Conservation (phyloP, 2,329 filamentous ascomycete species). For the Trichoderma sp. region DNA sequence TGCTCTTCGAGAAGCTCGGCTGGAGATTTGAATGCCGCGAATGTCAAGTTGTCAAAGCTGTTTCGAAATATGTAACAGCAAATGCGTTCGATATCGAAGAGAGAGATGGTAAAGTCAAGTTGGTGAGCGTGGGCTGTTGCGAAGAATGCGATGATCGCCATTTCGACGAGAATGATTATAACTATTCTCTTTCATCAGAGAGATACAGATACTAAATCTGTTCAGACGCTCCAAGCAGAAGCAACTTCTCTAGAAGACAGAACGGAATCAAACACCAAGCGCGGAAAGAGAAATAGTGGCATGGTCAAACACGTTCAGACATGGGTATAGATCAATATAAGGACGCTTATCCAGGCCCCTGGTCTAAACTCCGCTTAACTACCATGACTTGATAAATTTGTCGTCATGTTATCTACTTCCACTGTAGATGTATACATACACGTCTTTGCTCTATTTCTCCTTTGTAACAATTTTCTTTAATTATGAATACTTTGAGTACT, state of each 20-base stretch:
- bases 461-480: neutral
- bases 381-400: neutral
- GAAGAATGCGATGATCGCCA: neutral
- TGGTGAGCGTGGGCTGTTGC: neutral
- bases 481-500: neutral
- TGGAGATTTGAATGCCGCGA: neutral
- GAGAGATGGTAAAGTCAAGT: neutral
- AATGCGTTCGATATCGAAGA: neutral
- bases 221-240: neutral
- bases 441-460: neutral
- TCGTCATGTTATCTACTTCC: neutral
- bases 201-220: neutral
- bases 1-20: neutral
- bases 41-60: neutral
- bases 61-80: neutral
- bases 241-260: neutral
- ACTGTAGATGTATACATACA: neutral
- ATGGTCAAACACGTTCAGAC: neutral
- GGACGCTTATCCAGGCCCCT: neutral
- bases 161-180: neutral
- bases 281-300: neutral
- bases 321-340: neutral
- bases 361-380: neutral
- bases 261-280: neutral
- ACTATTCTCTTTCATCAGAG: neutral